phyloP scores from a whole-genome alignment of 2,329 filamentous ascomycete species.

The Huntiella decipiens region DNA sequence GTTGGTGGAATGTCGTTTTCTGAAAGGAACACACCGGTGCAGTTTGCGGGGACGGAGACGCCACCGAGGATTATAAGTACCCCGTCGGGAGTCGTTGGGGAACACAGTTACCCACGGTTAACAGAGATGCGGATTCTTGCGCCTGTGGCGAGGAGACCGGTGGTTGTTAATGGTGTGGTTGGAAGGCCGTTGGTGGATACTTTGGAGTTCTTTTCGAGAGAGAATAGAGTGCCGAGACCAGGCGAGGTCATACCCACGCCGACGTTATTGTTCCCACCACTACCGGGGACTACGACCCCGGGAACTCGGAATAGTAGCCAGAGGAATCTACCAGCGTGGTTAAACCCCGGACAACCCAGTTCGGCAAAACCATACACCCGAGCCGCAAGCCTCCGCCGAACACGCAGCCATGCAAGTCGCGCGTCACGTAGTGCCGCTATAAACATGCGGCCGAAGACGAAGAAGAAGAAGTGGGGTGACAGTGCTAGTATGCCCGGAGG shows the following conservation, averaged over 20 bases:
- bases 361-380: background rate
- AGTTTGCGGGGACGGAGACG: background rate
- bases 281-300: background rate
- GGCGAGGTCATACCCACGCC: too few relatives aligned
- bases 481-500: slow-evolving; percentile 3
- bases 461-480: slow-evolving; percentile 14
- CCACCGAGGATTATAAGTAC: slow-evolving; percentile 41
- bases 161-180: slow-evolving; percentile 18
- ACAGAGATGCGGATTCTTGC: slow-evolving; percentile 30
- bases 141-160: slow-evolving; percentile 33
- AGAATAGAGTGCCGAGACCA: too few relatives aligned
- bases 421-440: slow-evolving; percentile 35
- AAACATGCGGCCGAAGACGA: slow-evolving; percentile 34
- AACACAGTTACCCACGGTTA: slow-evolving; percentile 16
- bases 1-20: slow-evolving; percentile 4
- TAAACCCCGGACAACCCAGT: background rate
- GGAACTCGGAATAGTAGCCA: background rate
- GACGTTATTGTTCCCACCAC: slow-evolving; percentile 5
- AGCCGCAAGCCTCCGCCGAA: slow-evolving; percentile 25
- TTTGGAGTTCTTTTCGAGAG: slow-evolving; percentile 18
- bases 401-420: slow-evolving; percentile 33
- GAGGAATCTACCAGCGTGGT: slow-evolving; percentile 1
- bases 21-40: background rate
- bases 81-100: slow-evolving; percentile 28
- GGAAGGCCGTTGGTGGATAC: slow-evolving; percentile 30